phyloP scores from a whole-genome alignment of 2,329 filamentous ascomycete species.

The Pseudogymnoascus sp. region DNA sequence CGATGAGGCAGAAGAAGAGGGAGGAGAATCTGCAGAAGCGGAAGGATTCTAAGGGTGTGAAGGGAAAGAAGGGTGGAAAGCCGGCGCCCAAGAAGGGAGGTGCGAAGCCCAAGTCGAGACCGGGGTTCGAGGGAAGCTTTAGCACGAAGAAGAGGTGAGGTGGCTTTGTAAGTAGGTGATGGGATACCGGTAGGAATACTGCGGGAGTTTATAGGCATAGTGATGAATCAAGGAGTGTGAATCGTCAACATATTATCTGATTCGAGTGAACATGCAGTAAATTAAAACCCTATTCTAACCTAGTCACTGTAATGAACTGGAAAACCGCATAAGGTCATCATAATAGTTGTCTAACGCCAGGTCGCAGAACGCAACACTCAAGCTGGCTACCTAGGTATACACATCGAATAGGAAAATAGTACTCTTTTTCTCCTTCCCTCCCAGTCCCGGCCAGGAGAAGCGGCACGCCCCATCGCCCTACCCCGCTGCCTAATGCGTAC shows the following conservation, averaged over 20 bases:
- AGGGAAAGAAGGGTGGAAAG: slow-evolving; percentile 48
- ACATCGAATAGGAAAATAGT: slow-evolving; percentile 7
- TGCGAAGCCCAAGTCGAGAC: slow-evolving; percentile 37
- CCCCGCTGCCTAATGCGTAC: slow-evolving; percentile 2
- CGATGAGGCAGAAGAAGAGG: slow-evolving; percentile 73
- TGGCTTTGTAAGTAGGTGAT: not conserved
- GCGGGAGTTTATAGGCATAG: slow-evolving; percentile 1
- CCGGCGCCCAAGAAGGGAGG: slow-evolving; percentile 46
- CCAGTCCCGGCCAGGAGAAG: not conserved
- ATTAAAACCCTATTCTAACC: not conserved
- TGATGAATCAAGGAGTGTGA: not conserved
- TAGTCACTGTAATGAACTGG: not conserved
- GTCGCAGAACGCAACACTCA: slow-evolving; percentile 6
- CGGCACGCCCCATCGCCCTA: not conserved
- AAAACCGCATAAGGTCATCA: slow-evolving; percentile 2
- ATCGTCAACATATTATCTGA: not conserved
- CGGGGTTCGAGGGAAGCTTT: slow-evolving; percentile 51
- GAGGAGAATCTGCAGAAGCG: slow-evolving; percentile 71
- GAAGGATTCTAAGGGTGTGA: slow-evolving; percentile 64
- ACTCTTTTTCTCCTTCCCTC: slow-evolving; percentile 3
- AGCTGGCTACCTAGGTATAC: slow-evolving; percentile 7
- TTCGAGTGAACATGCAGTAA: not conserved
- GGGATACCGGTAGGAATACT: not conserved
- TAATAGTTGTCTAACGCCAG: slow-evolving; percentile 7
- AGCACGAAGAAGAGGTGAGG: slow-evolving; percentile 23